Evolutionary conservation across 148 eudicot genomes (phyloP).

Genomic region (Pouteria glomerata): DNA sequence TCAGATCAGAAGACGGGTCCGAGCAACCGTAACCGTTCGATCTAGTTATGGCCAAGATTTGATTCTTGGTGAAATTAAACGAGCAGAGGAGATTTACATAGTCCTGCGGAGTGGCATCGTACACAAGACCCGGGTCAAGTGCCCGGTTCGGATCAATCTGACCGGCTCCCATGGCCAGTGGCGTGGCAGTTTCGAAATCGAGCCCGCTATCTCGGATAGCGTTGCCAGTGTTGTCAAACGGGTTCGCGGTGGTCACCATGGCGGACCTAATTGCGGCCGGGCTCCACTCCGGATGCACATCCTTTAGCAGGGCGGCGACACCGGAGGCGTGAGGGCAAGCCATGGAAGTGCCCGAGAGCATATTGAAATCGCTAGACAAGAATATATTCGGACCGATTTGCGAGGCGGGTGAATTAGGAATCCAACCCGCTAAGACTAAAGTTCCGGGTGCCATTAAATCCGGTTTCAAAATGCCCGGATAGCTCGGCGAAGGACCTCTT

Average conservation of each 20-base stretch:
- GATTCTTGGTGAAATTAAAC: slow-evolving; percentile 17
- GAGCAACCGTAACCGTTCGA: slow-evolving; percentile 24
- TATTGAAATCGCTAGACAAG: slow-evolving; percentile 15
- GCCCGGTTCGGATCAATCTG: slow-evolving; percentile 30
- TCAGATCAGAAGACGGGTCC: slow-evolving; percentile 18
- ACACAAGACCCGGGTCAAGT: slow-evolving; percentile 36
- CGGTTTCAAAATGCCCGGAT: slow-evolving; percentile 23
- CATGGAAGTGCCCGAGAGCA: slow-evolving; percentile 29
- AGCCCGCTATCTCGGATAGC: slow-evolving; percentile 13
- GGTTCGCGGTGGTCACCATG: slow-evolving; percentile 28
- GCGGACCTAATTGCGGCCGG: slow-evolving; percentile 29
- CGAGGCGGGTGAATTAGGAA: background rate
- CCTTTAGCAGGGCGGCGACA: slow-evolving; percentile 25
- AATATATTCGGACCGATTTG: background rate
- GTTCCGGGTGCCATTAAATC: slow-evolving; percentile 30
- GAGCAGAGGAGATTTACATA: slow-evolving; percentile 28
- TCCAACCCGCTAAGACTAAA: slow-evolving; percentile 16
- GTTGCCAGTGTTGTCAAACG: slow-evolving; percentile 9
- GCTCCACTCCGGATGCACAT: slow-evolving; percentile 23
- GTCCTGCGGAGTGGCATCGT: slow-evolving; percentile 31
- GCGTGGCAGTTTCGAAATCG: slow-evolving; percentile 3
- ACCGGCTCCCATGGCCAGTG: slow-evolving; percentile 32
- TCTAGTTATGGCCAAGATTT: slow-evolving; percentile 25
- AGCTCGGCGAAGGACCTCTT: slow-evolving; percentile 20
- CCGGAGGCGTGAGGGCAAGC: slow-evolving; percentile 33